Conservation (phyloP, 2,329 filamentous ascomycete genomes). For the Penicillium sp. region DNA sequence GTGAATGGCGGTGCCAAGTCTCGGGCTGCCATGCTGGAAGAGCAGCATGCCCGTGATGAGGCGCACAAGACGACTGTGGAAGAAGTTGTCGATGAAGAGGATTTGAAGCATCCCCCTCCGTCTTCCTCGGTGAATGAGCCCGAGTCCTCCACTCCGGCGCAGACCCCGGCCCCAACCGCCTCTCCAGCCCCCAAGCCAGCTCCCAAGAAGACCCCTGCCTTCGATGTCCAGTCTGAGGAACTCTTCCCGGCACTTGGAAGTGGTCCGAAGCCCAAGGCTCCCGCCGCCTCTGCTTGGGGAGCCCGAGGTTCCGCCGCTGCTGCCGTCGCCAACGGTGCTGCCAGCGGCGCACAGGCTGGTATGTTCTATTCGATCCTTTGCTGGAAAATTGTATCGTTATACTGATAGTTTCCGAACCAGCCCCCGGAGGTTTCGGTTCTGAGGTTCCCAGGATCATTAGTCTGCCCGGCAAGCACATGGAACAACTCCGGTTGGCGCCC, state of each 20-base stretch:
- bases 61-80: conserved; percentile 62
- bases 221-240: conserved; percentile 83
- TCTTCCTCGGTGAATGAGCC: too few relatives aligned
- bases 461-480: conserved; percentile 73
- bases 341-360: too few relatives aligned
- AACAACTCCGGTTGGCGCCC: conserved; percentile 64
- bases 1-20: conserved; percentile 37
- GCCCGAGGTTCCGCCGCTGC: conserved; percentile 34
- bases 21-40: conserved; percentile 46
- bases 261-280: conserved; percentile 54
- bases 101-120: conserved; percentile 50
- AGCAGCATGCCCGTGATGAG: conserved; percentile 46
- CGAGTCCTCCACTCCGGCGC: conserved; percentile 14
- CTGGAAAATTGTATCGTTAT: too few relatives aligned
- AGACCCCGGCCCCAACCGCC: conserved; percentile 22
- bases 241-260: conserved; percentile 84
- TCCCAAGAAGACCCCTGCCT: conserved; percentile 37
- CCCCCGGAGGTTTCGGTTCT: too few relatives aligned
- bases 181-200: conserved; percentile 35
- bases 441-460: conserved; percentile 52
- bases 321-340: conserved; percentile 38
- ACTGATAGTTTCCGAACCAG: too few relatives aligned
- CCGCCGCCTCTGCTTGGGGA: conserved; percentile 68
- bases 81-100: conserved; percentile 71
- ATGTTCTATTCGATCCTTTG: too few relatives aligned